Evolutionary conservation across 306 rosid genomes (phyloP), one percentile per base, ranked within the genome.

Genomic region (Begonia fuchsioides): DNA sequence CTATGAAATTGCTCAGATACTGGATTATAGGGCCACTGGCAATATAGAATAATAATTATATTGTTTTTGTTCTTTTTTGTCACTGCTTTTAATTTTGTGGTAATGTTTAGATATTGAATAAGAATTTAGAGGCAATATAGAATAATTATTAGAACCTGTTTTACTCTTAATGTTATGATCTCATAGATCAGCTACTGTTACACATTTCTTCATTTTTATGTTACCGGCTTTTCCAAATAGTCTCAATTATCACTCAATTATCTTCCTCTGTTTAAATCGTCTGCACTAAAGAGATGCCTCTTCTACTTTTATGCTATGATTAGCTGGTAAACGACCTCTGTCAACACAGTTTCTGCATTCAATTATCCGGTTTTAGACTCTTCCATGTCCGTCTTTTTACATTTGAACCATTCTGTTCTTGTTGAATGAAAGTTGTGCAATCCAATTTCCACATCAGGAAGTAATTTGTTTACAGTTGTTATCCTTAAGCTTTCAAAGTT

Each of bases 401-500:
- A 17, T 60, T 11, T 18, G 9, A 12, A 48, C 11, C 44, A 12
- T 26, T 26, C 35, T 47, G 13, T 26, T 26, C 35, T 47, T 15
- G 44, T 3, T 12, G 14, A 41, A 41, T 13, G 8, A 26, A 26
- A 10, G 45, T 41, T 41, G 12, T 41, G 2, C 7, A 41, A n/a
- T 41, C 45, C 2, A 41, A 41, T 26, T 26, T 26, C 35, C 35
- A 19, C 19, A 2, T 14, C 39, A 17, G 45, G 55, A 32, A 18
- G 8, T 13, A 32, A 11, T 9, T 16, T 16, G 44, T 40, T 10
- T 15, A 41, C 44, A 32, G 61, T 20, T 38, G 64, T 59, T 59
- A 40, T 69, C 81, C 85, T 71, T 75, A 35, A 79, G 48, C 63
- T 44, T 47, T 60, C 54, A 17, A 55, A 90, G 98, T 90, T 59